Conservation (phyloP, 305 asterid genomes). For the Fraxinus platypoda region DNA sequence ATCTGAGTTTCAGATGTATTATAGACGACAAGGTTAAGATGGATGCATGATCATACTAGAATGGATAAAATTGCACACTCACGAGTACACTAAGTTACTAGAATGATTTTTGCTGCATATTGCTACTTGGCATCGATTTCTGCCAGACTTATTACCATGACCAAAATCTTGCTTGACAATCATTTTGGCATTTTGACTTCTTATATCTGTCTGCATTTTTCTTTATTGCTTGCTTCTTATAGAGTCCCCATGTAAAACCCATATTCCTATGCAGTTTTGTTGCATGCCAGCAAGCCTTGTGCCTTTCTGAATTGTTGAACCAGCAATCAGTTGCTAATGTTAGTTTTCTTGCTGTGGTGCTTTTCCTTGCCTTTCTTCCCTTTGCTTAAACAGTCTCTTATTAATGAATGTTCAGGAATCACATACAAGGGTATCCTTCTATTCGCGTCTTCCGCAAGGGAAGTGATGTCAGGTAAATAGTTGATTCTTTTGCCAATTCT, state of each 20-base stretch:
- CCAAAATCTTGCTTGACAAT: neutral
- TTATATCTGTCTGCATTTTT: slow-evolving; percentile 13
- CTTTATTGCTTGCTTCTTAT: slow-evolving; percentile 16
- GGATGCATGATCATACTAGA: neutral
- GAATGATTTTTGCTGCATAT: neutral
- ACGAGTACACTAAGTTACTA: neutral
- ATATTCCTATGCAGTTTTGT: neutral
- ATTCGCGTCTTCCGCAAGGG: slow-evolving; percentile 96
- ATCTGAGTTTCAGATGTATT: neutral
- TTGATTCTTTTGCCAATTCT: slow-evolving; percentile 2
- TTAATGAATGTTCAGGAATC: slow-evolving; percentile 67
- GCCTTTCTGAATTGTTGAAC: neutral
- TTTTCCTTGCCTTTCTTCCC: slow-evolving; percentile 26
- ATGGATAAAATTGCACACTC: neutral
- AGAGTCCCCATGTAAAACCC: neutral
- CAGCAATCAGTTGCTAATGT: slow-evolving; percentile 8
- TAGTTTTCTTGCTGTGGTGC: slow-evolving; percentile 2
- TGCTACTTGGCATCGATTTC: neutral
- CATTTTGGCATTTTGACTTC: slow-evolving; percentile 20
- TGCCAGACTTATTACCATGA: neutral
- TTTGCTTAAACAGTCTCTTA: slow-evolving; percentile 24
- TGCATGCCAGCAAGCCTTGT: neutral
- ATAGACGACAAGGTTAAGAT: neutral
- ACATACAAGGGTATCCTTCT: slow-evolving; percentile 96
- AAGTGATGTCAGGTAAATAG: slow-evolving; percentile 69